Evolutionary conservation across 2,329 filamentous ascomycete species (phyloP).

Genomic region (Nannizzia gypsea): DNA sequence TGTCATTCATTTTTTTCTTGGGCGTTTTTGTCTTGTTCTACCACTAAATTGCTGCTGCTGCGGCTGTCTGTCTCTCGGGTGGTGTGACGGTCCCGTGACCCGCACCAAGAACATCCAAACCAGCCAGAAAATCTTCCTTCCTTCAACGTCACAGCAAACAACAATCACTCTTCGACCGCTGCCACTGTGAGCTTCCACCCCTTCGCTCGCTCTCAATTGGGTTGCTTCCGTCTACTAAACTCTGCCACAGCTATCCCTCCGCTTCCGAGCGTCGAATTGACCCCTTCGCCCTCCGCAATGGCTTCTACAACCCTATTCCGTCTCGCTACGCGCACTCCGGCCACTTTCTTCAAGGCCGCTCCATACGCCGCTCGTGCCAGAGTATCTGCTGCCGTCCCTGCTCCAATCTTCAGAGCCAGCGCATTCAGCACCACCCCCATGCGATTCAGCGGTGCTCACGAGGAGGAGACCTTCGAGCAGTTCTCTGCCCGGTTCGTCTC

Average conservation of each 20-base stretch:
- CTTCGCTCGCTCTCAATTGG: constrained; percentile 6
- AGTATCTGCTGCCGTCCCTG: constrained; percentile 42
- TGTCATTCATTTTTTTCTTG: not conserved
- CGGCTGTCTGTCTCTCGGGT: too few species aligned
- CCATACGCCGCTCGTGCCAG: constrained; percentile 45
- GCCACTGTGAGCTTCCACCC: constrained; percentile 5
- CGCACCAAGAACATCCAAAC: constrained; percentile 2
- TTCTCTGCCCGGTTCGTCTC: constrained; percentile 78
- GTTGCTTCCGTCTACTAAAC: not conserved
- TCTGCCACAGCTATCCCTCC: not conserved
- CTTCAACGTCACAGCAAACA: constrained; percentile 3
- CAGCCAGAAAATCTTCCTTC: constrained; percentile 2
- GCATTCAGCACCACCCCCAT: constrained; percentile 47
- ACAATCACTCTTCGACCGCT: constrained; percentile 10
- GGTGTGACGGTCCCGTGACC: not conserved
- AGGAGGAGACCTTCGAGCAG: constrained; percentile 97
- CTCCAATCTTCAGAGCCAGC: constrained; percentile 50
- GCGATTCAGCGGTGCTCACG: constrained; percentile 50
- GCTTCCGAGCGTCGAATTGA: constrained; percentile 3
- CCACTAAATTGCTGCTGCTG: not conserved
- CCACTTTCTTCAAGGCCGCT: constrained; percentile 48
- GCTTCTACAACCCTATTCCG: constrained; percentile 58
- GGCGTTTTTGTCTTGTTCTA: not conserved
- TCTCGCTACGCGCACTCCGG: constrained; percentile 51
- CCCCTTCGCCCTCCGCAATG: constrained; percentile 37